A percentile compares a stretch with the other conserved stretches of the same genome.
Conservation (phyloP, 2,329 filamentous ascomycete species). For the Arthrobotrys pseudoclavata region DNA sequence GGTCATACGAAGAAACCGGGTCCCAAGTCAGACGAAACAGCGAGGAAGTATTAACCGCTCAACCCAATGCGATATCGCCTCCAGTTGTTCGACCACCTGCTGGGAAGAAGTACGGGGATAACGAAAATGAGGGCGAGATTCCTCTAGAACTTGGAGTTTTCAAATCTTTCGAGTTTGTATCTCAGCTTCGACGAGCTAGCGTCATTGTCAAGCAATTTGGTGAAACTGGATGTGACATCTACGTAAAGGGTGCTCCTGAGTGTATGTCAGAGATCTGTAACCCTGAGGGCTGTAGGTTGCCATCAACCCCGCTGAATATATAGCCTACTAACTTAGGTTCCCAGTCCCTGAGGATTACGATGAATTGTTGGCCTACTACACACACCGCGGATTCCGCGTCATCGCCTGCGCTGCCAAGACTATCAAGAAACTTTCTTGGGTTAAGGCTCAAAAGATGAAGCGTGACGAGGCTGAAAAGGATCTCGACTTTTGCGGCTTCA, state of each 20-base stretch:
- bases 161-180: slow-evolving; percentile 93
- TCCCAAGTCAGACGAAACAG: slow-evolving; percentile 80
- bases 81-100: slow-evolving; percentile 86
- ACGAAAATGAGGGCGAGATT: slow-evolving; percentile 18
- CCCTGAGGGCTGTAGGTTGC: slow-evolving; percentile 78
- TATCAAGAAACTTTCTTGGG: slow-evolving; percentile 88
- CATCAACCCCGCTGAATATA: not conserved
- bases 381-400: slow-evolving; percentile 94
- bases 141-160: slow-evolving; percentile 89
- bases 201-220: slow-evolving; percentile 92
- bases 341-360: slow-evolving; percentile 88
- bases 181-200: slow-evolving; percentile 89
- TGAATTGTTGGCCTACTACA: slow-evolving; percentile 88
- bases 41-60: slow-evolving; percentile 70
- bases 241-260: slow-evolving; percentile 96
- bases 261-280: slow-evolving; percentile 95
- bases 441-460: slow-evolving; percentile 94
- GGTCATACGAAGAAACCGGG: slow-evolving; percentile 90
- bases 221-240: slow-evolving; percentile 84
- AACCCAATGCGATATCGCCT: slow-evolving; percentile 74
- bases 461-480: slow-evolving; percentile 85
- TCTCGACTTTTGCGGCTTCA: slow-evolving; percentile 92
- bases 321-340: slow-evolving; percentile 26
- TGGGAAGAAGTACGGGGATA: slow-evolving; percentile 71
- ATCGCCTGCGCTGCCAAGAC: slow-evolving; percentile 95